Conservation (phyloP, 768 basidiomycete species). For the Antrodiella citrinella region DNA sequence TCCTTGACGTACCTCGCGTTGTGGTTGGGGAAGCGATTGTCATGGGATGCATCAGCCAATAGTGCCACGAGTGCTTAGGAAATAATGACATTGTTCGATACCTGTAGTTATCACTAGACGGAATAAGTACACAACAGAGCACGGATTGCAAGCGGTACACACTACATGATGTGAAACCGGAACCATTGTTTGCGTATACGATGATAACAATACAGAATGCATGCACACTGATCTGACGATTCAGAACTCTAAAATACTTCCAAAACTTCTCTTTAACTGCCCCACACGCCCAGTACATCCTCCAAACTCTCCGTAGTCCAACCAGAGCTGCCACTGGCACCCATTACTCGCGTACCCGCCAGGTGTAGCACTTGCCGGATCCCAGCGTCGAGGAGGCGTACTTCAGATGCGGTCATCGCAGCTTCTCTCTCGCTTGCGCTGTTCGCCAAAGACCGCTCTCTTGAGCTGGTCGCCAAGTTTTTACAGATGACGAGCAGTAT, state of each 20-base stretch:
- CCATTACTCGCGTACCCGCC: slow-evolving; percentile 76
- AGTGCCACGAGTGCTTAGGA: no score
- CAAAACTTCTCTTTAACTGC: no score
- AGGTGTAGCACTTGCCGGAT: slow-evolving; percentile 84
- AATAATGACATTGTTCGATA: no score
- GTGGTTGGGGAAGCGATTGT: slow-evolving; percentile 6
- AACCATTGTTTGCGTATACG: no score
- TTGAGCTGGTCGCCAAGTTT: slow-evolving; percentile 55
- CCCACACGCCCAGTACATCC: slow-evolving; percentile 59
- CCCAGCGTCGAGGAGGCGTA: slow-evolving; percentile 35
- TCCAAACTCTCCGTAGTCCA: slow-evolving; percentile 68
- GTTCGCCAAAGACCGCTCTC: slow-evolving; percentile 43
- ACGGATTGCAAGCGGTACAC: no score
- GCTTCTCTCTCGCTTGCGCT: slow-evolving; percentile 31
- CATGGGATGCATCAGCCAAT: no score
- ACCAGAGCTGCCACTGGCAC: slow-evolving; percentile 32
- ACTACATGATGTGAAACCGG: no score
- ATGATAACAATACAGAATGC: no score
- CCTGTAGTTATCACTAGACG: no score
- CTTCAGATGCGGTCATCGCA: slow-evolving; percentile 35
- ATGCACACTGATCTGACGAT: no score
- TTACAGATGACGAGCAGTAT: slow-evolving; percentile 56
- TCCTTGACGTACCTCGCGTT: slow-evolving; percentile 59
- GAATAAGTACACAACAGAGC: no score
- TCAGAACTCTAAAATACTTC: no score